These are phyloP conservation scores for Apiospora aurea DNA, from an alignment of 2,329 filamentous ascomycete genomes.

Conservation along the genomic window DNA sequence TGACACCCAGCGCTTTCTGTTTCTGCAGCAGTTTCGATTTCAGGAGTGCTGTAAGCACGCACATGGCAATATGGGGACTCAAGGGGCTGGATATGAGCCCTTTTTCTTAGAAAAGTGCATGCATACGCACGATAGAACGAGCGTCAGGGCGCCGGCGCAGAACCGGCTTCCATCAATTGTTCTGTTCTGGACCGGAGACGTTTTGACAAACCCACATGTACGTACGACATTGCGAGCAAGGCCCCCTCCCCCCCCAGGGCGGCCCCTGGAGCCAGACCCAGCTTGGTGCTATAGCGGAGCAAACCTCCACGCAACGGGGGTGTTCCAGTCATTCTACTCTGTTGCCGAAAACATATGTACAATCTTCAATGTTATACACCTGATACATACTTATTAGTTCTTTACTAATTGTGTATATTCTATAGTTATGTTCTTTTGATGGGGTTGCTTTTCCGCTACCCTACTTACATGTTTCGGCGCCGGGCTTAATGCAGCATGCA, in stretches of 20 bases:
- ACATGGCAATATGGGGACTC: neutral
- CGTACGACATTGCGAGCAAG: neutral
- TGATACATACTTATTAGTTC: neutral
- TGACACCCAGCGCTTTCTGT: constrained; percentile 12
- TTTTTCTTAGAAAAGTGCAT: neutral
- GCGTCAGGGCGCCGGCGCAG: neutral
- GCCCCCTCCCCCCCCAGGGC: too few relatives aligned
- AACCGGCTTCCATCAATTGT: neutral
- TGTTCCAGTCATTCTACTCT: neutral
- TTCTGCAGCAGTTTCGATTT: constrained; percentile 3
- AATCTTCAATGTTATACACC: neutral
- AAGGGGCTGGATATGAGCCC: neutral
- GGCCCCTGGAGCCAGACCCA: constrained; percentile 4
- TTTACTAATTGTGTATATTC: neutral
- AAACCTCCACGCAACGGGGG: neutral
- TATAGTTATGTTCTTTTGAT: neutral
- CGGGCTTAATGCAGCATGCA: neutral
- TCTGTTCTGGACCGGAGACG: neutral
- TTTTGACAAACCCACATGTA: neutral
- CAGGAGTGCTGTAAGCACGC: neutral
- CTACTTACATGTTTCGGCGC: neutral
- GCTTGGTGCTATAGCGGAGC: neutral
- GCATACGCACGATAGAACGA: neutral
- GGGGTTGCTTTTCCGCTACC: neutral
- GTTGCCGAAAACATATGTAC: neutral